Base-by-base conservation (phyloP, 2,329 filamentous ascomycete species). In the Karstenula rhodostoma region DNA sequence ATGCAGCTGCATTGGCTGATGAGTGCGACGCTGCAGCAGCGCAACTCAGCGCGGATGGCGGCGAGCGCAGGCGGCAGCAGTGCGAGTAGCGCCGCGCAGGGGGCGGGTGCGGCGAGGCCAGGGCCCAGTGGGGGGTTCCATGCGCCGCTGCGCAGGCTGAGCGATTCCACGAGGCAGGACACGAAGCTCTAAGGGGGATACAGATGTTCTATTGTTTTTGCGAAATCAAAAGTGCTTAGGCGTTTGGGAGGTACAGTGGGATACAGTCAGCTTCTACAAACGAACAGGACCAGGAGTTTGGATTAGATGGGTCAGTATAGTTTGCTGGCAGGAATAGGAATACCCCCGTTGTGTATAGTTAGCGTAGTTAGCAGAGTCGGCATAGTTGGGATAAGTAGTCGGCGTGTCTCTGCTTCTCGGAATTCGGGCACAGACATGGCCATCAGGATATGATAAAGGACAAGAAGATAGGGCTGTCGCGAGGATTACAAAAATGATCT, bases 1-100 rank as follows among this genome's bases (percentile, higher is more conserved):
- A 83, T 87, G 78, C 87, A 89, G 67, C 79, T 89, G 23, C 86
- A 88, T 55, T 89, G 87, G 87, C 80, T 89, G 13, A 84, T 87
- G 68, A 86, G 85, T 61, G 81, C 84, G 1, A 82, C 85, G 19
- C 73, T 87, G 60, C 84, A 86, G 59, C 73, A 77, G 50, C 73
- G 73, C 33, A 68, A 67, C 17, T 72, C 61, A 8, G 61, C 67
- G 48, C 66, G 72, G 59, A 65, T 70, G 42, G 62, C 67, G 33
- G 67, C 69, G 49, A 66, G 66, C 44, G 68, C 62, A 54, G 67
- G 69, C 43, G 67, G 59, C 56, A 63, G 62, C 10, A 68, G 66
- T 51, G 61, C 61, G 32, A 69, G 69, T 55, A 69, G 67, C 56
- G 66, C 66, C 29, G 69, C 72, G 57, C 71, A 73, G 67, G 66